phyloP scores from a whole-genome alignment of 305 asterid species.

The Petunia hybrid region DNA sequence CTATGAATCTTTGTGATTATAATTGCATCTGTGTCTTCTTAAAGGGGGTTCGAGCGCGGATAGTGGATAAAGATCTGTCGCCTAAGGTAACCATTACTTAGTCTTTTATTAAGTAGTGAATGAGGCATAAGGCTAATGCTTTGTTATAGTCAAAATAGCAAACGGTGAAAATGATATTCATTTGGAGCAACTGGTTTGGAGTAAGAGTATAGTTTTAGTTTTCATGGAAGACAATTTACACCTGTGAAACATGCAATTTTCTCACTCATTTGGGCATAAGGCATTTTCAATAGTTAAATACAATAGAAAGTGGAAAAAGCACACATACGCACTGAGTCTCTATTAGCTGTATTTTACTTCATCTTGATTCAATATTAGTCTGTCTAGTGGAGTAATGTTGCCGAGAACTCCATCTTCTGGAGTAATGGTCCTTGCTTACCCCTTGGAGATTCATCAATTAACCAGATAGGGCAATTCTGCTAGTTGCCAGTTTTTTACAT shows the following conservation, averaged over 20 bases:
- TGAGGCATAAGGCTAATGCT: not conserved
- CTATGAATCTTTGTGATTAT: constrained; percentile 27
- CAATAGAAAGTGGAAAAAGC: not conserved
- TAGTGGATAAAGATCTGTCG: constrained; percentile 71
- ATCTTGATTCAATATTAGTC: no score
- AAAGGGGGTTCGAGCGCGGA: constrained; percentile 83
- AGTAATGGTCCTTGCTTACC: not conserved
- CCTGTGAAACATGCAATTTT: not conserved
- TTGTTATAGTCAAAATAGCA: not conserved
- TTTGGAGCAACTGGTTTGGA: not conserved
- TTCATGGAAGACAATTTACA: not conserved
- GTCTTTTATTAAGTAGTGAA: not conserved
- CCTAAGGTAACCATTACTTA: constrained; percentile 67
- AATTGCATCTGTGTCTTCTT: constrained; percentile 17
- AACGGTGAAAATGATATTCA: not conserved
- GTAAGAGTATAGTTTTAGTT: not conserved
- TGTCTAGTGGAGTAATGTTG: no score
- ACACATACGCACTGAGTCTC: no score
- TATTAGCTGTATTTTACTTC: no score
- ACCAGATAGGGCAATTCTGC: no score
- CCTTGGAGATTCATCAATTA: no score
- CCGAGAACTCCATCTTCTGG: no score
- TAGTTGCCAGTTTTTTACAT: not conserved
- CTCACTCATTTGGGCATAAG: not conserved
- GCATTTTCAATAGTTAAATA: not conserved